phyloP scores from a whole-genome alignment of 805 yeast species.

The Maudiozyma barnettii region DNA sequence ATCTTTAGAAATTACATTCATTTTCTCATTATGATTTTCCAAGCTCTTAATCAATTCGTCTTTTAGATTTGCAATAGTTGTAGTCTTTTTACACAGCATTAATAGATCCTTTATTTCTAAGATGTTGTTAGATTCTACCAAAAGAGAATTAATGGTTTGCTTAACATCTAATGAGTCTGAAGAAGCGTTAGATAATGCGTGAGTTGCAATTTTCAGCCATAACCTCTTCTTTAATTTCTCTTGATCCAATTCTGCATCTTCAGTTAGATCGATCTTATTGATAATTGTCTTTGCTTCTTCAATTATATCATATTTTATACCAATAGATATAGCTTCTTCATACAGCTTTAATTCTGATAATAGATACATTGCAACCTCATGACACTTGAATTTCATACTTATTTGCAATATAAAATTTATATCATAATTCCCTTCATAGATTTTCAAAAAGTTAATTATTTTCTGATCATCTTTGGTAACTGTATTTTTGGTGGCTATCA shows the following conservation, averaged over 20 bases:
- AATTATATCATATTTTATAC: constrained; percentile 46
- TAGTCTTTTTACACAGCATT: constrained; percentile 76
- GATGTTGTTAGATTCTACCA: constrained; percentile 38
- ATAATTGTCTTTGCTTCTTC: constrained; percentile 21
- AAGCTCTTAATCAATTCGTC: constrained; percentile 75
- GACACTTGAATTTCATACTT: constrained; percentile 50
- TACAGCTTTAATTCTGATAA: constrained; percentile 57
- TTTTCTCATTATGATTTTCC: constrained; percentile 58
- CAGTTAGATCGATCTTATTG: not conserved
- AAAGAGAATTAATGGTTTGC: constrained; percentile 28
- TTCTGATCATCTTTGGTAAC: constrained; percentile 34
- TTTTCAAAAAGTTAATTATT: constrained; percentile 42
- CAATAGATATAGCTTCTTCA: constrained; percentile 74
- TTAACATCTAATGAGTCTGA: constrained; percentile 18
- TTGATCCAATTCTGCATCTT: not conserved
- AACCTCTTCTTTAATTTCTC: constrained; percentile 50
- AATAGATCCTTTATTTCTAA: constrained; percentile 70
- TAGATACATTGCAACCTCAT: constrained; percentile 63
- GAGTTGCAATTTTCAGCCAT: constrained; percentile 54
- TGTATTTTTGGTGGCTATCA: constrained; percentile 28
- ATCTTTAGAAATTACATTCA: constrained; percentile 57
- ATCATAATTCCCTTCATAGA: constrained; percentile 37
- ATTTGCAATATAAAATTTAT: constrained; percentile 66
- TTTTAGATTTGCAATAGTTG: constrained; percentile 72
- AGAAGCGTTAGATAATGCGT: constrained; percentile 18